These are phyloP conservation scores for Solanum tarijense DNA, from an alignment of 257 asterid species.

Conservation along the genomic window DNA sequence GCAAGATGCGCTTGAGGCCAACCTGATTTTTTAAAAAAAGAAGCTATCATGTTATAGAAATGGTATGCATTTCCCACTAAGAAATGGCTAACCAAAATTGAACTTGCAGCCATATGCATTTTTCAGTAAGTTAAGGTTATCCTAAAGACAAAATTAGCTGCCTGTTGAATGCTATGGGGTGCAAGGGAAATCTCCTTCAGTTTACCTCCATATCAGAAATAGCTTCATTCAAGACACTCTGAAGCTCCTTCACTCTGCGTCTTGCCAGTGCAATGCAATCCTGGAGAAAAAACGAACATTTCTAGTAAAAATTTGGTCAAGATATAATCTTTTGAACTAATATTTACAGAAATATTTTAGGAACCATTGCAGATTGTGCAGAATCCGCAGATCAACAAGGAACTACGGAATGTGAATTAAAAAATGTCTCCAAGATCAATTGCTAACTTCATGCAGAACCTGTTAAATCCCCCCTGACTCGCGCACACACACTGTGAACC, in stretches of 20 bases:
- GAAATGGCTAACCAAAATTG: background rate
- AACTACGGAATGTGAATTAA: background rate
- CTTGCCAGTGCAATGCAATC: conserved; percentile 50
- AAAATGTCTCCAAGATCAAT: background rate
- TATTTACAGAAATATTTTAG: background rate
- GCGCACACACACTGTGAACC: background rate
- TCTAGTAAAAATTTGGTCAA: background rate
- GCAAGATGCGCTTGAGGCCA: background rate
- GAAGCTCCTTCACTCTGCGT: conserved; percentile 56
- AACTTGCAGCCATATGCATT: background rate
- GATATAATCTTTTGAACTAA: background rate
- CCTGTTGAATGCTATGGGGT: background rate
- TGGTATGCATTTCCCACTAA: background rate
- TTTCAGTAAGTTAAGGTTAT: background rate
- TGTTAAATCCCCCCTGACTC: background rate
- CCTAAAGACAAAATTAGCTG: background rate
- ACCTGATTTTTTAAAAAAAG: no score
- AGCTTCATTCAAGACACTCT: conserved; percentile 52
- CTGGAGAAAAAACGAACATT: conserved; percentile 27
- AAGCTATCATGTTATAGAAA: background rate
- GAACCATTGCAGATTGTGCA: background rate
- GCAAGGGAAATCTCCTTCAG: conserved; percentile 5
- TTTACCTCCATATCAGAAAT: conserved; percentile 68
- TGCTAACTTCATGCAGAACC: background rate
- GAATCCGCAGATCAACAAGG: background rate